A percentile compares a stretch with the other conserved stretches of the same genome.
These are phyloP conservation scores for Ailanthus altissimus DNA, from an alignment of 345 rosid species.

Conservation along the genomic window DNA sequence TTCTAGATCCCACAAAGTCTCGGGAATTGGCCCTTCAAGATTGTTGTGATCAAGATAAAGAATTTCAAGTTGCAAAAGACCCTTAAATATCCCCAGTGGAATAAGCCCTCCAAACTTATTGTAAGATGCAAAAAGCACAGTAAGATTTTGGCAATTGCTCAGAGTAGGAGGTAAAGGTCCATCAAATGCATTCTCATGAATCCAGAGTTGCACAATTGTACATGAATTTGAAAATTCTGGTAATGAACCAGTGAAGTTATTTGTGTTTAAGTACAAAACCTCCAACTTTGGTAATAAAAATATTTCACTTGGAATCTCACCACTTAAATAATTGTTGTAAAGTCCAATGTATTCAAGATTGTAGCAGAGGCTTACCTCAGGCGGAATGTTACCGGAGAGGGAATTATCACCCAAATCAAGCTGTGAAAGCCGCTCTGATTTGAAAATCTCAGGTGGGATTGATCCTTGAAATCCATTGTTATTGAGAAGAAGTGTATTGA, in stretches of 20 bases:
- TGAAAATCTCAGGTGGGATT: constrained; percentile 36
- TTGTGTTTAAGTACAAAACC: constrained; percentile 36
- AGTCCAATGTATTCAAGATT: constrained; percentile 41
- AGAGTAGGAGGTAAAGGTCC: constrained; percentile 33
- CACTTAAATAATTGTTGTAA: constrained; percentile 36
- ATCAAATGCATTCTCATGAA: constrained; percentile 33
- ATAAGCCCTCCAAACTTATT: constrained; percentile 34
- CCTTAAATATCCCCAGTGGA: constrained; percentile 28
- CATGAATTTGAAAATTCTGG: constrained; percentile 33
- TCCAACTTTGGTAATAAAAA: constrained; percentile 34
- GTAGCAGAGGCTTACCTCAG: constrained; percentile 36
- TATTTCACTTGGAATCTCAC: constrained; percentile 34
- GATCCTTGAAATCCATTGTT: constrained; percentile 32
- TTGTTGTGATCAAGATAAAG: constrained; percentile 35
- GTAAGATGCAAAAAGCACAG: constrained; percentile 30
- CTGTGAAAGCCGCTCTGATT: constrained; percentile 24
- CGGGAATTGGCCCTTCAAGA: constrained; percentile 40
- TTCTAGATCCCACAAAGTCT: constrained; percentile 37
- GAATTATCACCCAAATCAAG: constrained; percentile 37
- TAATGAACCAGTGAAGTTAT: constrained; percentile 36
- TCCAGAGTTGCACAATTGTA: constrained; percentile 31
- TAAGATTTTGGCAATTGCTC: constrained; percentile 33
- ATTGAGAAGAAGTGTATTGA: constrained; percentile 33
- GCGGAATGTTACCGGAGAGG: constrained; percentile 40
- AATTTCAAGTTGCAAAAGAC: constrained; percentile 29